phyloP scores from a whole-genome alignment of 768 basidiomycete species.

The Imleria badia region DNA sequence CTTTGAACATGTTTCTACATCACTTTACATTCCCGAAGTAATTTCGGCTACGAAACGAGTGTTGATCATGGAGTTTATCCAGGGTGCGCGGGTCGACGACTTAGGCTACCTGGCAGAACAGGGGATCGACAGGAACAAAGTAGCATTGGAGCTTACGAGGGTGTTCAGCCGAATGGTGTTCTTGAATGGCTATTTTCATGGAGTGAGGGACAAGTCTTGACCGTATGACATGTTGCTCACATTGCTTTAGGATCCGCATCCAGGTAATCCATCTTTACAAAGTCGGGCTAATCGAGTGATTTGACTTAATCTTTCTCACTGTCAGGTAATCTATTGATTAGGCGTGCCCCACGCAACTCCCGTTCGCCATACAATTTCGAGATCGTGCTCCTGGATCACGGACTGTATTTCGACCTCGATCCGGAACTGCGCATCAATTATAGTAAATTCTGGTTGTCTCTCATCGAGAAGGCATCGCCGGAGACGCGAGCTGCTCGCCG shows the following conservation, averaged over 20 bases:
- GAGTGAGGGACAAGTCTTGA: conserved; percentile 45
- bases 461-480: conserved; percentile 73
- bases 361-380: conserved; percentile 93
- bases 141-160: conserved; percentile 83
- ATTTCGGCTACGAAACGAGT: conserved; percentile 80
- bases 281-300: background rate
- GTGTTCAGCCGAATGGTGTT: conserved; percentile 98
- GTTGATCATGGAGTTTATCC: conserved; percentile 92
- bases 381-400: conserved; percentile 92
- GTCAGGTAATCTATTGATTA: conserved; percentile 86
- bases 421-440: conserved; percentile 78
- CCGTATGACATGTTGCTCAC: conserved; percentile 11
- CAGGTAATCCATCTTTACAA: conserved; percentile 45
- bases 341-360: conserved; percentile 61
- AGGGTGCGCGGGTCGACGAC: conserved; percentile 88
- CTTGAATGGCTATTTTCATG: conserved; percentile 88
- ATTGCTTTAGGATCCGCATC: conserved; percentile 74
- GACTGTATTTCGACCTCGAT: conserved; percentile 90
- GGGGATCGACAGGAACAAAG: conserved; percentile 90
- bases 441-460: conserved; percentile 85
- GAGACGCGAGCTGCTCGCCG: conserved; percentile 64
- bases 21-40: conserved; percentile 86
- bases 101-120: conserved; percentile 76
- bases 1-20: conserved; percentile 68
- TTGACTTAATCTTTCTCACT: background rate